A percentile compares a stretch with the other conserved stretches of the same genome.
phyloP scores from a whole-genome alignment of 2,329 filamentous ascomycete genomes.

The Colletotrichum aenigma region DNA sequence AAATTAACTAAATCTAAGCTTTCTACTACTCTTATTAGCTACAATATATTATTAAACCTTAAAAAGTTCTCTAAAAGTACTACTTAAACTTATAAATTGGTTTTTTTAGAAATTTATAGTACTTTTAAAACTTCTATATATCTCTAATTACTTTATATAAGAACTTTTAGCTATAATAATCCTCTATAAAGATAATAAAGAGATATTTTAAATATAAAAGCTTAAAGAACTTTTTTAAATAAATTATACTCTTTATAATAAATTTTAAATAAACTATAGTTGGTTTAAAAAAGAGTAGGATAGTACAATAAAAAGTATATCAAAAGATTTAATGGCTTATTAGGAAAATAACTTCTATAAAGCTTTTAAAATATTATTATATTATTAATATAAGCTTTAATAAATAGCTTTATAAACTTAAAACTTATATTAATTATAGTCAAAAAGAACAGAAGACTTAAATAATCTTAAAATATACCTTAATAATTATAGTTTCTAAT shows the following conservation, averaged over 20 bases:
- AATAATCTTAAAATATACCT: not conserved
- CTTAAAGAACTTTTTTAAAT: fast-evolving
- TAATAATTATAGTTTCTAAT: not conserved
- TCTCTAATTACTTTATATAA: fast-evolving
- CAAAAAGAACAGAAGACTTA: not conserved
- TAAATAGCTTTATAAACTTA: not conserved
- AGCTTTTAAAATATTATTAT: not conserved
- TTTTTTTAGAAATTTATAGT: no score
- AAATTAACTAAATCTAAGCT: no score
- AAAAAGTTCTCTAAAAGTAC: no score
- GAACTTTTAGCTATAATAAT: fast-evolving
- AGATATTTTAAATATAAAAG: fast-evolving
- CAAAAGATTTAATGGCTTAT: not conserved
- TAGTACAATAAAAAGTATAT: not conserved
- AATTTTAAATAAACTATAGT: fast-evolving
- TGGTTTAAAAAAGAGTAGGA: not conserved
- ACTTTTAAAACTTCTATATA: no score
- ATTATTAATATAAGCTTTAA: not conserved
- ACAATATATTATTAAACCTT: no score
- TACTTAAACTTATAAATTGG: no score
- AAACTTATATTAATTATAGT: not conserved
- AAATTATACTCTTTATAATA: no score
- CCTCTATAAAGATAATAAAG: no score
- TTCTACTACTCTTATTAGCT: no score
- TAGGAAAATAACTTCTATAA: fast-evolving